Conservation (phyloP, 768 basidiomycete species). For the Galerina sulciceps region DNA sequence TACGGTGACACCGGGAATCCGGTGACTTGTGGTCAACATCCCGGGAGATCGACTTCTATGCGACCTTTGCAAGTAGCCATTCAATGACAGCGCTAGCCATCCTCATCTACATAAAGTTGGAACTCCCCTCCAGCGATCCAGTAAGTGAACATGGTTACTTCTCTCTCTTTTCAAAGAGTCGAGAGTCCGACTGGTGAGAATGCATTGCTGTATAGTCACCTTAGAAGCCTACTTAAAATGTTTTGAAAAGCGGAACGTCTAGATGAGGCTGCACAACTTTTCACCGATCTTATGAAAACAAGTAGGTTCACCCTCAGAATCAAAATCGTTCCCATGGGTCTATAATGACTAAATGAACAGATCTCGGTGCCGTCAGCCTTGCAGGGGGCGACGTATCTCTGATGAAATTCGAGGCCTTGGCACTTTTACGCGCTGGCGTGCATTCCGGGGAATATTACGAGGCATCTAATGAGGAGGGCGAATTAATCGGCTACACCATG, state of each 20-base stretch:
- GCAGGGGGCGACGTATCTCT: slow-evolving; percentile 28
- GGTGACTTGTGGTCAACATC: too few species aligned
- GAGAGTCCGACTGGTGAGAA: slow-evolving; percentile 18
- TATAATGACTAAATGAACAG: slow-evolving; percentile 15
- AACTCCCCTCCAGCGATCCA: too few species aligned
- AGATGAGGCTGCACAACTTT: slow-evolving; percentile 18
- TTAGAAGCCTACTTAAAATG: not conserved
- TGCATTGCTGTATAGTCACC: not conserved
- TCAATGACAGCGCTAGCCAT: too few species aligned
- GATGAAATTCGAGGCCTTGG: slow-evolving; percentile 26
- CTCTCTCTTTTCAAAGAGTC: slow-evolving; percentile 21
- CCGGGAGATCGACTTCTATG: too few species aligned
- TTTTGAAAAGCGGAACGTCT: slow-evolving; percentile 19
- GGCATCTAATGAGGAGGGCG: slow-evolving; percentile 25
- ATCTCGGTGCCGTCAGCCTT: slow-evolving; percentile 28
- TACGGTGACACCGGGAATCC: too few species aligned
- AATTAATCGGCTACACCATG: slow-evolving; percentile 28
- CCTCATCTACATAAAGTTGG: too few species aligned
- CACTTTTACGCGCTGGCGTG: slow-evolving; percentile 27
- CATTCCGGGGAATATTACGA: slow-evolving; percentile 31
- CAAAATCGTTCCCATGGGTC: not conserved
- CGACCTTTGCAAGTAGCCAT: too few species aligned
- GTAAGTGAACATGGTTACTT: not conserved
- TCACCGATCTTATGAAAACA: slow-evolving; percentile 25
- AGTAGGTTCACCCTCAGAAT: slow-evolving; percentile 11